Evolutionary conservation across 176 grass and related monocot species (phyloP), one percentile per base, ranked within the genome.

Genomic region (Musa beccarii): DNA sequence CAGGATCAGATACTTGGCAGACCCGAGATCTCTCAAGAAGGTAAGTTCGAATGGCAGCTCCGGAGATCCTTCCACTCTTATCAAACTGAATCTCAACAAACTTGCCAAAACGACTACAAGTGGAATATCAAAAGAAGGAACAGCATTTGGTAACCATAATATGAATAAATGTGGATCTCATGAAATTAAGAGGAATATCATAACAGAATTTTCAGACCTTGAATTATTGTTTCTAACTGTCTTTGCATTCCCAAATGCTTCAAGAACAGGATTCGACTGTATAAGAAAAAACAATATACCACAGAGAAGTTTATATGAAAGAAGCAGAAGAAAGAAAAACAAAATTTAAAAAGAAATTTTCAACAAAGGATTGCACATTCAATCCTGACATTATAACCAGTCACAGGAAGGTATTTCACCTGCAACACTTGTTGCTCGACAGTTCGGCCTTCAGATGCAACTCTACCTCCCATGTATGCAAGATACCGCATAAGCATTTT

Each of bases 161-260:
- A 21, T 17, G 15, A 17, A 59, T 59, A 70, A n/a, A 69, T 51
- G 11, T 70, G 68, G 24, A 51, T 4, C 29, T 51, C 51, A 20
- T n/a, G 71, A 53, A 21, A 59, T 26, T 63, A 75, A 22, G 51
- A 14, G 24, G 10, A 57, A 10, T 21, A 76, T 75, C 67, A 74
- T 75, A 25, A 43, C 34, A 43, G 3, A 43, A 43, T 43, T 43
- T 80, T 75, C 63, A 72, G 73, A 91, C 95, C 95, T 98, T 19
- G 95, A 98, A 85, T 98, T 98, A 76, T 98, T 98, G 57, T 98
- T 98, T 86, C 95, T 89, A 63, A 98, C 90, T 68, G 95, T 98
- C 82, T 98, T 98, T 68, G 95, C 90, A 86, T 98, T 98, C 82
- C 95, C 95, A 87, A 98, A 98, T 89, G 95, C 95, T 87, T 98